Evolutionary conservation across 2,329 filamentous ascomycete species (phyloP).

Genomic region (Colletotrichum simmondsii): DNA sequence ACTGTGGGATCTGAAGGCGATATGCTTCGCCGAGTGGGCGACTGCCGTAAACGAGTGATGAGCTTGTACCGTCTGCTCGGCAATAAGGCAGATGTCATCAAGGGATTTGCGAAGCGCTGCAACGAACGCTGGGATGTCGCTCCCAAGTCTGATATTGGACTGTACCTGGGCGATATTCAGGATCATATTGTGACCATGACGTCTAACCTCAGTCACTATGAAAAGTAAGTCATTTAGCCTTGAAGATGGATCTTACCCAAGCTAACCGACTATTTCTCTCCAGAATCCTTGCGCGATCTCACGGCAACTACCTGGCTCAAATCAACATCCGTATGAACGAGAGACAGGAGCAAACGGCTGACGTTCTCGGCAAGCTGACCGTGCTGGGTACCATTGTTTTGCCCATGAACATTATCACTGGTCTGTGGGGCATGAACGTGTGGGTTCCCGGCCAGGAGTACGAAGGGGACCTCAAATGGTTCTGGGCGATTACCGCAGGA

Average conservation of each 20-base stretch:
- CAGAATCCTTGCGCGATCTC: slow-evolving; percentile 88
- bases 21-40: slow-evolving; percentile 92
- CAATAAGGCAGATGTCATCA: slow-evolving; percentile 99
- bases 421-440: slow-evolving; percentile 99
- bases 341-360: slow-evolving; percentile 93
- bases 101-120: slow-evolving; percentile 97
- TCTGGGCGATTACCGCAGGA: slow-evolving; percentile 78
- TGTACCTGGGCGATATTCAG: slow-evolving; percentile 98
- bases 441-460: slow-evolving; percentile 92
- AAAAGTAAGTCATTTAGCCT: slow-evolving; percentile 73
- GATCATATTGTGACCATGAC: slow-evolving; percentile 99
- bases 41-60: slow-evolving; percentile 98
- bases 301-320: slow-evolving; percentile 98
- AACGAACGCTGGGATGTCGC: slow-evolving; percentile 99
- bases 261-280: slow-evolving; percentile 7
- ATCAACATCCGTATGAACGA: slow-evolving; percentile 99
- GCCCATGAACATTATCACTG: slow-evolving; percentile 99
- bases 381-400: slow-evolving; percentile 97
- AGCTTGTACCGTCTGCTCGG: slow-evolving; percentile 90
- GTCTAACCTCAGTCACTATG: slow-evolving; percentile 92
- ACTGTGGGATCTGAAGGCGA: slow-evolving; percentile 70
- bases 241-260: too few relatives aligned
- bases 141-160: slow-evolving; percentile 93
- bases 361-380: slow-evolving; percentile 93
- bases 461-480: slow-evolving; percentile 81